These are phyloP conservation scores for Solanum acaule DNA, from an alignment of 257 asterid species.

Conservation along the genomic window DNA sequence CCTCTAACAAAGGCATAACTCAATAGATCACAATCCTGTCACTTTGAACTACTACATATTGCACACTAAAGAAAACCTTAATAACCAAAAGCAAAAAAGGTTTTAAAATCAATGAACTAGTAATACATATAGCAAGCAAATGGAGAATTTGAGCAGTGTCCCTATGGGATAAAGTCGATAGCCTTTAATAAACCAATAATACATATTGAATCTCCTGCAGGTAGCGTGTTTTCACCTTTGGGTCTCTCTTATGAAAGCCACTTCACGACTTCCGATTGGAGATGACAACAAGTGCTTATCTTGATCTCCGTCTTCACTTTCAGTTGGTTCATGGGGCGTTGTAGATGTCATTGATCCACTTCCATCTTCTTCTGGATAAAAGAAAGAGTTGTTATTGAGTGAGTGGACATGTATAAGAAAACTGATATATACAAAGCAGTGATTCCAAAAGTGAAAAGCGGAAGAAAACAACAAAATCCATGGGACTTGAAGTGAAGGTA, in stretches of 20 bases:
- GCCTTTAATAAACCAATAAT: not conserved
- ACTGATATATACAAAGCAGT: not conserved
- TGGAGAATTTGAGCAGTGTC: slow-evolving; percentile 5
- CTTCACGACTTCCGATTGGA: slow-evolving; percentile 14
- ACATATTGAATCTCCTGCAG: not conserved
- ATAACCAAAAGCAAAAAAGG: not conserved
- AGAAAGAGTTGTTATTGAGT: not conserved
- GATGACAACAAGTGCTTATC: slow-evolving; percentile 31
- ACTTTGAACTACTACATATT: not conserved
- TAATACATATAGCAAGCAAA: not conserved
- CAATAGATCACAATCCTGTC: not conserved
- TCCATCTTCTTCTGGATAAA: slow-evolving; percentile 30
- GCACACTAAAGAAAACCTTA: not conserved
- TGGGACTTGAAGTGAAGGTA: not conserved
- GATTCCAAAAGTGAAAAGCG: not conserved
- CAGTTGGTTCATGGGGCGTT: slow-evolving; percentile 22
- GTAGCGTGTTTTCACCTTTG: slow-evolving; percentile 14
- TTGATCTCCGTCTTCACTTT: slow-evolving; percentile 39
- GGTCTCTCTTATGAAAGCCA: slow-evolving; percentile 34
- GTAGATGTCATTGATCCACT: slow-evolving; percentile 18
- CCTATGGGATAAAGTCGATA: not conserved
- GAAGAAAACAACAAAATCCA: not conserved
- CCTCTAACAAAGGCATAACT: not conserved
- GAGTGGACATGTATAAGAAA: not conserved
- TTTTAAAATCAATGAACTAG: not conserved